Evolutionary conservation across 805 yeast genomes (phyloP).

Genomic region (Candida peoriensis): DNA sequence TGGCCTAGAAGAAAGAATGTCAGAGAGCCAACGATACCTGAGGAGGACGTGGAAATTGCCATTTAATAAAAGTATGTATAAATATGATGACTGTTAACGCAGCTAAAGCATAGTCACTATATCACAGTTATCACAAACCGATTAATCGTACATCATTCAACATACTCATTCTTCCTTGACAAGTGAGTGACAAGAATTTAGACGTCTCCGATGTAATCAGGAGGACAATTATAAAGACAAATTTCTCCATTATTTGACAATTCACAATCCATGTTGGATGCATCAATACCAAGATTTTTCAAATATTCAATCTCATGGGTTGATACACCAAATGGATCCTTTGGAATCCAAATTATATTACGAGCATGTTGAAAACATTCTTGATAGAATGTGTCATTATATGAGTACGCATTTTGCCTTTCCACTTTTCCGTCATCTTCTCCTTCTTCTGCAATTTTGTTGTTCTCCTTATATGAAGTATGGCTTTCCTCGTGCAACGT

Average conservation of each 20-base stretch:
- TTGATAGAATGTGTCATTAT: slow-evolving; percentile 22
- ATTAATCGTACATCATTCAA: too few species aligned
- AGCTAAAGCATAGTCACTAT: too few species aligned
- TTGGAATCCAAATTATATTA: slow-evolving; percentile 22
- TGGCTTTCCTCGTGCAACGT: slow-evolving; percentile 5
- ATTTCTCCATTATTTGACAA: slow-evolving; percentile 22
- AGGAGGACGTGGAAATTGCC: slow-evolving; percentile 3
- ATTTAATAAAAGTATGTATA: too few species aligned
- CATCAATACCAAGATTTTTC: slow-evolving; percentile 19
- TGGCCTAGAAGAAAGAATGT: slow-evolving; percentile 74
- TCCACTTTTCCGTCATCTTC: slow-evolving; percentile 3
- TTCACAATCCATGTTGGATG: slow-evolving; percentile 14
- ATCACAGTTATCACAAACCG: too few species aligned
- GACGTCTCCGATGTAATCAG: slow-evolving; percentile 16
- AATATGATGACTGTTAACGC: too few species aligned
- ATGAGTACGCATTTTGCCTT: slow-evolving; percentile 1
- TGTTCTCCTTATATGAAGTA: too few species aligned
- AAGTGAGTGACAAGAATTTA: too few species aligned
- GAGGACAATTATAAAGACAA: slow-evolving; percentile 16
- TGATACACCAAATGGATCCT: slow-evolving; percentile 15
- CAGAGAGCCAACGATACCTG: slow-evolving; percentile 30
- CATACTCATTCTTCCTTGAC: too few species aligned
- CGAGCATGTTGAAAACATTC: slow-evolving; percentile 20
- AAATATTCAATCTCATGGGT: slow-evolving; percentile 12
- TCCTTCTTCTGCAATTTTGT: background rate